Evolutionary conservation across 2,329 filamentous ascomycete species (phyloP), one percentile per base, ranked within the genome.

Genomic region (Salinomyces thailandicus): DNA sequence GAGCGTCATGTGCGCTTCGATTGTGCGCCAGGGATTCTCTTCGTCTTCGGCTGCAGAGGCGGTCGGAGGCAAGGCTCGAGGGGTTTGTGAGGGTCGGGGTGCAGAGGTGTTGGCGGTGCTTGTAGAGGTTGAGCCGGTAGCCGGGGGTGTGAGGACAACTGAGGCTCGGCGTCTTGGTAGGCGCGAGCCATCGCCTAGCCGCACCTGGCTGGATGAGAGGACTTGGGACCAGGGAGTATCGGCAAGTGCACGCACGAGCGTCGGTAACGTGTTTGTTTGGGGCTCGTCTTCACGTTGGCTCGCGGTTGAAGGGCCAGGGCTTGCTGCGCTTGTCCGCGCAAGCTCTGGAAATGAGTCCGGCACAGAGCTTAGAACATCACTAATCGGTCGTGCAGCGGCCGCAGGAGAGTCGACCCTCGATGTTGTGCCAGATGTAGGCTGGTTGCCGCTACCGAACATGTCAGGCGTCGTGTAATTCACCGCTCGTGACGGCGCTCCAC

Each of bases 11-110:
- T 64, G 64, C 26, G 63, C 62, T 48, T 68, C 62, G 30, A 69
- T 68, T 3, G 62, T 65, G 29, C 62, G 62, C 66, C 65, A 69
- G 7, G 66, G 63, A 31, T 56, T 55, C 32, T 67, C 63, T 22
- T 62, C 47, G 15, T 36, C 32, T 19, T 47, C 35, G 49, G 53
- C 37, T 46, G 50, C 18, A 52, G 55, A 6, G 48, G 19, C 26
- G n/a, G 33, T 33, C 5, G 34, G 32, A 32, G 24, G 13, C 17
- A 16, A 8, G 18, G 11, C 15, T 26, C 22, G 22, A 12, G 17
- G 22, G 5, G 27, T 18, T 24, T 30, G 27, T 8, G 27, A 30
- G 15, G 27, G 27, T 14, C 11, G 27, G 15, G 27, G 11, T 9
- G 31, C 11, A 12, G 15, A 8, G n/a, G 29, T 9, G 7, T 22